Base-by-base conservation (phyloP, 2,329 filamentous ascomycete genomes). In the Phialemonium atrogriseum region DNA sequence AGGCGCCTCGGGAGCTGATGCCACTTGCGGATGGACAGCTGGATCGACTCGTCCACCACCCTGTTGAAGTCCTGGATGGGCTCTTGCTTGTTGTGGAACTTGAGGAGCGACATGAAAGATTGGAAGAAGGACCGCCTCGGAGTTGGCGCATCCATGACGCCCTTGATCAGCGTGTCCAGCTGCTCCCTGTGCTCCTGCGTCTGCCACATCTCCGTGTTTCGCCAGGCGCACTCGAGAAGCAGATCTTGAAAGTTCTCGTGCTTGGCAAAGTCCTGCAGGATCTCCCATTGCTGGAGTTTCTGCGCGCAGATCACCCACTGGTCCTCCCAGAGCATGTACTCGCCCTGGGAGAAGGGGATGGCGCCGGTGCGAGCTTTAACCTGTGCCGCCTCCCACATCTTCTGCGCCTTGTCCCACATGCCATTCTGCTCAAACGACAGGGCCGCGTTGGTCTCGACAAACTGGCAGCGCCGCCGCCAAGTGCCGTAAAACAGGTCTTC, bases 261-360 rank as follows among this genome's bases (percentile, higher is more conserved):
- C 59, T 98, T 98, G 4, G 91, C 88, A 50, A 96, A 96, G 47
- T 99, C 93, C 40, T 87, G 86, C 20, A 99, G 60, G 35, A 99
- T 89, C 48, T 99, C 91, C 91, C 91, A 99, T 52, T 98, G 93
- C 55, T 98, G 93, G 27, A 99, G 69, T 60, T 98, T 98, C 60
- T 96, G 87, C 0, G 89, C 91, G 55, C 91, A 98, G 30, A 95
- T 72, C 24, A 98, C 80, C 91, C 91, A 99, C 48, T 98, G 93
- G 51, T 99, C 91, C 59, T 99, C 91, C 91, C 91, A 99, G 1
- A 99, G 73, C 75, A 94, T 95, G 59, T 99, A 99, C 58, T 99
- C 91, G 19, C 81, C 87, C 47, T 93, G 84, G 1, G 89, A 94
- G 56, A 95, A 96, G 0, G 91, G 89, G 39, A 96, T 77, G n/a